Percentiles rank a stretch among this genome's conserved stretches.
Evolutionary conservation across 768 basidiomycete genomes (phyloP).

Genomic region (Boletus rufocinnamomeus): DNA sequence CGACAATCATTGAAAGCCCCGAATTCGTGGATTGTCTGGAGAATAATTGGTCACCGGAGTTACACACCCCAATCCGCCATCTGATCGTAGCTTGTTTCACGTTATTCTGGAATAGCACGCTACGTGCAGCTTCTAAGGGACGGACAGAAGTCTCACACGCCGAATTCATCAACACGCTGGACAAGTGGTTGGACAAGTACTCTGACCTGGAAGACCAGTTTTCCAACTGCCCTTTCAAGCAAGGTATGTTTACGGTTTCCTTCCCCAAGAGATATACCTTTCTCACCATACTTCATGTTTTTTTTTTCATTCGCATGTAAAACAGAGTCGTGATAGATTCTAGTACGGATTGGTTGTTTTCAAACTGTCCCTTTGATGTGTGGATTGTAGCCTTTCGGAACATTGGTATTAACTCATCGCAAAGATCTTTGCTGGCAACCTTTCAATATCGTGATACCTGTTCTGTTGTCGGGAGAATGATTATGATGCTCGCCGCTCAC

Average conservation of each 20-base stretch:
- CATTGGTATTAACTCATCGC: background rate
- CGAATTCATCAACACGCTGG: background rate
- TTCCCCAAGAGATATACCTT: background rate
- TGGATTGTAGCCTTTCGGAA: background rate
- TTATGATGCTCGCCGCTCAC: too few relatives aligned
- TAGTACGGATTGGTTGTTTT: background rate
- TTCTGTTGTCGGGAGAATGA: background rate
- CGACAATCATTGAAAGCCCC: background rate
- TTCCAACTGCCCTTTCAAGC: slow-evolving; percentile 5
- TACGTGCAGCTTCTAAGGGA: too few relatives aligned
- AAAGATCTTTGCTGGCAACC: background rate
- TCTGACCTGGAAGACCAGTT: background rate
- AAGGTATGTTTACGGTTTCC: background rate
- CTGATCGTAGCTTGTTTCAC: background rate
- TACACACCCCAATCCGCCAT: background rate
- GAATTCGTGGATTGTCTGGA: background rate
- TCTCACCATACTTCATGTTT: background rate
- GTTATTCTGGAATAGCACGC: background rate
- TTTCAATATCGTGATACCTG: background rate
- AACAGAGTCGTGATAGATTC: background rate
- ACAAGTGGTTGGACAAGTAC: background rate
- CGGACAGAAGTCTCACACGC: background rate
- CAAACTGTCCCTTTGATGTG: background rate
- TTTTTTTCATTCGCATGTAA: background rate
- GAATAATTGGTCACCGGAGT: background rate